Base-by-base conservation (phyloP, 169 alveolate genomes). In the Plasmodium yoelii region DNA sequence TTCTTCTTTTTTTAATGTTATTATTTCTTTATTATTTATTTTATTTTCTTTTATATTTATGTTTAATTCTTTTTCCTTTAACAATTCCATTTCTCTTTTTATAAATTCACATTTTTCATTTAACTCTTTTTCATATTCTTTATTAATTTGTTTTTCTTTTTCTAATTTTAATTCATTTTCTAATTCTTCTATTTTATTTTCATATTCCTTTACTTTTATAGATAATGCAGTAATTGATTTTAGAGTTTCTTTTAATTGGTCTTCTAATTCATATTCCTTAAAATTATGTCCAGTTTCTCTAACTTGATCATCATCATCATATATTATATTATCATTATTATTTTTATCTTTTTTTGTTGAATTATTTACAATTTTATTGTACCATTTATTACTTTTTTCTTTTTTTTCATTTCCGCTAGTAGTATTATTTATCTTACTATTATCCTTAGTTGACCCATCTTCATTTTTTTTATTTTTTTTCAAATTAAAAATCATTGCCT, bases 221-320 rank as follows among this genome's bases (percentile, higher is more conserved):
- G 90, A 80, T 49, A 80, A 47, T 15, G 82, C 26, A 2, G 82
- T 80, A 10, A 80, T 80, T 0, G 90, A 80, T 42, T 49, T 57
- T 53, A 80, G 18, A 2, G 90, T 80, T n/a, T 80, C 90, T 28
- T 65, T 80, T 13, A 80, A 44, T n/a, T 80, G 90, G 1, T 80
- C 80, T 47, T 80, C 90, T 28, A 80, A 19, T 51, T 51, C 71
- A 19, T 55, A 28, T 34, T 53, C 64, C 64, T 49, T 63, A 1
- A 34, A 0, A 34, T 3, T 51, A 53, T 53, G 12, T 10, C 7
- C 34, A 53, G 53, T 24, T 12, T 67, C 72, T 5, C 18, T 53
- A 2, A 34, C 59, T 3, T 24, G 53, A 65, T 64, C 53, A 0
- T 65, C 75, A 65, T 42, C 42, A 34, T 34, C 42, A 34, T 34